Evolutionary conservation across 2,329 filamentous ascomycete species (phyloP).

Genomic region (Emergomyces orientalis): DNA sequence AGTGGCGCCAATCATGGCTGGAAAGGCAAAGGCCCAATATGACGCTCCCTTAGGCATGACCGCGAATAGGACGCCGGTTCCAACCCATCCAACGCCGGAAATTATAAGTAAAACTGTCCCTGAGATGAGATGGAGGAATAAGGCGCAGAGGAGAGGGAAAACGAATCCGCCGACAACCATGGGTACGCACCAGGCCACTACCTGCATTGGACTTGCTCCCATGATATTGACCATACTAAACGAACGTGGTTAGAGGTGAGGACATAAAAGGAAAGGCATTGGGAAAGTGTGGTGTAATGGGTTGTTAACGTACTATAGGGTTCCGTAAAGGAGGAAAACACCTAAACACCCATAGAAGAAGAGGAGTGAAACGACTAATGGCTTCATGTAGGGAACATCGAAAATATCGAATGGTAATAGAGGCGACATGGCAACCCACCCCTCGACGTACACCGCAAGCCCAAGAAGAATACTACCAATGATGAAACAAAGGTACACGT

Average conservation of each 20-base stretch:
- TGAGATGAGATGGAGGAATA: conserved; percentile 57
- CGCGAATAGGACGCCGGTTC: conserved; percentile 54
- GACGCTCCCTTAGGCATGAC: conserved; percentile 48
- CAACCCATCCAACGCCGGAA: conserved; percentile 51
- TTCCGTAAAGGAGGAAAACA: conserved; percentile 60
- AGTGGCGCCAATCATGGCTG: conserved; percentile 52
- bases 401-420: conserved; percentile 64
- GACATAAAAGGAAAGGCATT: neutral
- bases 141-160: conserved; percentile 53
- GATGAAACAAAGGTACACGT: conserved; percentile 57
- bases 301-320: conserved; percentile 59
- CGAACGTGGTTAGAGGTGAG: conserved; percentile 1
- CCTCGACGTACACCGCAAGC: conserved; percentile 60
- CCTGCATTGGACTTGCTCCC: conserved; percentile 49
- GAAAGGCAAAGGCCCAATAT: conserved; percentile 69
- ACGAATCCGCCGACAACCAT: conserved; percentile 59
- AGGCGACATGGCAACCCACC: conserved; percentile 58
- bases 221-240: conserved; percentile 53
- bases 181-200: conserved; percentile 60
- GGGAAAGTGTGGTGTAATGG: no score
- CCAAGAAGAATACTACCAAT: conserved; percentile 53
- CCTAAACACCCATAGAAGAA: conserved; percentile 61
- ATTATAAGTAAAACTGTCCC: conserved; percentile 55
- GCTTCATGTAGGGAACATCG: conserved; percentile 57
- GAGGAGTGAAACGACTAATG: conserved; percentile 52